Evolutionary conservation across 2,329 filamentous ascomycete species (phyloP).

Genomic region (Verticillium klebahnii): DNA sequence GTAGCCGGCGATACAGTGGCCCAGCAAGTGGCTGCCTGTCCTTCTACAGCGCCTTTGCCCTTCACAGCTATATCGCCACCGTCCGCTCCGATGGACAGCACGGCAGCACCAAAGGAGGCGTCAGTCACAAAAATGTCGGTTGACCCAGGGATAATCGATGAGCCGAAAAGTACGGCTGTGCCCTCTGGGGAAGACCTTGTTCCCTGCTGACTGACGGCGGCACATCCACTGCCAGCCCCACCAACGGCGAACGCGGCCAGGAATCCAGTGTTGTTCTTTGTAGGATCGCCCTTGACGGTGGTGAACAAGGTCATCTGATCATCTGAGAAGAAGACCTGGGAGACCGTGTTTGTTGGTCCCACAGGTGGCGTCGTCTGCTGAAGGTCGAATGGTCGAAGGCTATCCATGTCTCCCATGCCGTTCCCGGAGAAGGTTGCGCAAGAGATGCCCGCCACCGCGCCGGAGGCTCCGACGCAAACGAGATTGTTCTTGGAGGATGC

Average conservation of each 20-base stretch:
- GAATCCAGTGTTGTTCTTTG: conserved; percentile 51
- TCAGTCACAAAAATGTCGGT: conserved; percentile 50
- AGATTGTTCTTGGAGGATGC: conserved; percentile 36
- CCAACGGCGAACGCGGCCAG: conserved; percentile 44
- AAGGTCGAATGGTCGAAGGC: conserved; percentile 41
- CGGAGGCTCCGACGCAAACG: conserved; percentile 42
- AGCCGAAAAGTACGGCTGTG: conserved; percentile 56
- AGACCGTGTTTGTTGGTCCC: conserved; percentile 55
- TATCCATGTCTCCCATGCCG: conserved; percentile 39
- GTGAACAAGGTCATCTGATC: conserved; percentile 48
- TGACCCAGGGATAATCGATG: conserved; percentile 37
- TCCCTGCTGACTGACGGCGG: conserved; percentile 17
- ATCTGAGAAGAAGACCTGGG: conserved; percentile 54
- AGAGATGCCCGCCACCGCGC: conserved; percentile 37
- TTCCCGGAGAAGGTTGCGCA: conserved; percentile 32
- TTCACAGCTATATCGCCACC: conserved; percentile 25
- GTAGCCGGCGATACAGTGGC: conserved; percentile 42
- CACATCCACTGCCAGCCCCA: neutral
- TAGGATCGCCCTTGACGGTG: conserved; percentile 57
- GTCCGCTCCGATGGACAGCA: conserved; percentile 36
- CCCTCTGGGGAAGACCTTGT: conserved; percentile 40
- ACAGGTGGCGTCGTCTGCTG: conserved; percentile 53
- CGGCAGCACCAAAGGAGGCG: conserved; percentile 50
- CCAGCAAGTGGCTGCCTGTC: conserved; percentile 57
- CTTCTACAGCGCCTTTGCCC: conserved; percentile 36